These are phyloP conservation scores for Colletotrichum trifolii DNA, from an alignment of 2,329 filamentous ascomycete species.

Conservation along the genomic window DNA sequence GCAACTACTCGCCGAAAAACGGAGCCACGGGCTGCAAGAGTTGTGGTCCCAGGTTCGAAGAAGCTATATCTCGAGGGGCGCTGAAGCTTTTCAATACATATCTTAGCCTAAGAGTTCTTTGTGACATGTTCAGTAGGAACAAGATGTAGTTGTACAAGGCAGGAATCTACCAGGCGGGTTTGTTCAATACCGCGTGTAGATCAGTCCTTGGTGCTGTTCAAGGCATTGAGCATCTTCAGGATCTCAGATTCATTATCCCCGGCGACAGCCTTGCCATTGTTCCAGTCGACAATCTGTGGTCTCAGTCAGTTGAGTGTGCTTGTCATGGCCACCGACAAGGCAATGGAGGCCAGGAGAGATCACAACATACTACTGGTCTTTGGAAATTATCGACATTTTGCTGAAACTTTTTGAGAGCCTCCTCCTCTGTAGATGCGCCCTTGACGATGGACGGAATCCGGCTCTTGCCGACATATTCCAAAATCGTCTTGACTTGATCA, in stretches of 20 bases:
- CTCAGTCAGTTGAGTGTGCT: constrained; percentile 13
- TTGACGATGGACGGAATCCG: constrained; percentile 73
- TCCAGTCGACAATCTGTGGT: constrained; percentile 84
- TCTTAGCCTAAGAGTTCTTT: too few species aligned
- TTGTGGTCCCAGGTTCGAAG: too few species aligned
- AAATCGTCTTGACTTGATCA: constrained; percentile 84
- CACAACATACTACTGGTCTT: constrained; percentile 76
- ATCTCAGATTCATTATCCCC: constrained; percentile 91
- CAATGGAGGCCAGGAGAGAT: not conserved
- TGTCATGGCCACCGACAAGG: not conserved
- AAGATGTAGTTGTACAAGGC: constrained; percentile 11
- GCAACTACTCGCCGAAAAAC: too few species aligned
- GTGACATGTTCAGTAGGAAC: too few species aligned
- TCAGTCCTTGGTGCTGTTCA: constrained; percentile 47
- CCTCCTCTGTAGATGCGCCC: constrained; percentile 78
- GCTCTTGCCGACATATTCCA: constrained; percentile 80
- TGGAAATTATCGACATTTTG: constrained; percentile 75
- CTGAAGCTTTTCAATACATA: too few species aligned
- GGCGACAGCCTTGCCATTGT: constrained; percentile 82
- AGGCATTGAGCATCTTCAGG: constrained; percentile 77
- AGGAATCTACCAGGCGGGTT: constrained; percentile 1
- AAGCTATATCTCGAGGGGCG: too few species aligned
- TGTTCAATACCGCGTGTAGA: not conserved
- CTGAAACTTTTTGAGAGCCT: constrained; percentile 84
- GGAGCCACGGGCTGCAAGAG: too few species aligned